Conservation (phyloP, 495 filamentous ascomycete genomes). For the Aspergillus biplanus region DNA sequence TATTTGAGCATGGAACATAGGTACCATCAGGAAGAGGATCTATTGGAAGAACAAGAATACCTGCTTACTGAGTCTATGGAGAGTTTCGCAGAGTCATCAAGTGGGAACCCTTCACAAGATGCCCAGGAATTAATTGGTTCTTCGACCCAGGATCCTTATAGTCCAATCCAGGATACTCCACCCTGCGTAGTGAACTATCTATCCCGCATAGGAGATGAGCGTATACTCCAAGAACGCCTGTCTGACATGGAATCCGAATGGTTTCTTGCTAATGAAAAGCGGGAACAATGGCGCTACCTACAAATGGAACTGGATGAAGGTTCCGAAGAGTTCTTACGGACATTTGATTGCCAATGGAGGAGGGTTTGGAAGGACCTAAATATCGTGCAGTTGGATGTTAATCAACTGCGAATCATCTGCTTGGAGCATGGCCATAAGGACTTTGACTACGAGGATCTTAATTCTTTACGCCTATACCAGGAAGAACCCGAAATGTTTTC, state of each 20-base stretch:
- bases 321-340: conserved; percentile 29
- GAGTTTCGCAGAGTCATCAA: conserved; percentile 15
- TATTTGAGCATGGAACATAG: conserved; percentile 31
- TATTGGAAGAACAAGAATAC: conserved; percentile 32
- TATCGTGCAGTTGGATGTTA: conserved; percentile 25
- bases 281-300: conserved; percentile 15
- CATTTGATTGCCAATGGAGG: conserved; percentile 24
- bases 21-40: conserved; percentile 32
- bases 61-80: conserved; percentile 26
- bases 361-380: conserved; percentile 28
- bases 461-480: conserved; percentile 7
- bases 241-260: conserved; percentile 31
- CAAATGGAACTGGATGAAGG: conserved; percentile 28
- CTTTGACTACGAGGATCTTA: conserved; percentile 16
- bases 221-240: conserved; percentile 33
- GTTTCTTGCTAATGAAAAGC: conserved; percentile 25
- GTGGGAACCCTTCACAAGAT: conserved; percentile 1
- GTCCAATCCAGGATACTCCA: conserved; percentile 9
- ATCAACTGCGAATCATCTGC: conserved; percentile 24
- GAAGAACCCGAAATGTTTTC: neutral
- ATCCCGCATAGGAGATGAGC: conserved; percentile 33
- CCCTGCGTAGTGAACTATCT: conserved; percentile 27
- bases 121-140: neutral
- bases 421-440: conserved; percentile 22
- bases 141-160: conserved; percentile 2